phyloP scores from a whole-genome alignment of 345 rosid species.

The Salix viminalis region DNA sequence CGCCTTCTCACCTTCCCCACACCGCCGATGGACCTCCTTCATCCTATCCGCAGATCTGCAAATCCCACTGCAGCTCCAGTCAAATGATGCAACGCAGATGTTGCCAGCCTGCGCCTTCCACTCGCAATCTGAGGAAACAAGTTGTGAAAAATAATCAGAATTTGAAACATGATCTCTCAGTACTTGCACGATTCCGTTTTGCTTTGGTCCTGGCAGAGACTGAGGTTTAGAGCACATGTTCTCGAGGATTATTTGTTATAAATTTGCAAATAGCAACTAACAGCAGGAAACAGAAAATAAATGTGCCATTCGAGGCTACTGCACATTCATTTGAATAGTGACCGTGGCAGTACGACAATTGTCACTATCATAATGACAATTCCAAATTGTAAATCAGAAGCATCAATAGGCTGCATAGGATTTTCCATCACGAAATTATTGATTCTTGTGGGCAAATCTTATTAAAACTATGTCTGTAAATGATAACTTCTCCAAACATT shows the following conservation, averaged over 20 bases:
- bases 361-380: not conserved
- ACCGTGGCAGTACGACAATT: not conserved
- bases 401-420: not conserved
- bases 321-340: not conserved
- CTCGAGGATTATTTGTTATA: too few species aligned
- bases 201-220: too few species aligned
- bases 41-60: conserved; percentile 85
- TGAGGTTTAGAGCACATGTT: too few species aligned
- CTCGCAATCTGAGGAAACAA: conserved; percentile 63
- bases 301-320: too few species aligned
- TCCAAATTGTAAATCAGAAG: not conserved
- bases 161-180: too few species aligned
- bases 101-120: conserved; percentile 99
- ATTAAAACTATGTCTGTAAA: not conserved
- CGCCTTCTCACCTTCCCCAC: conserved; percentile 89
- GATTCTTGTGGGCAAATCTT: not conserved
- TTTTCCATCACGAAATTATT: not conserved
- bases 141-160: not conserved
- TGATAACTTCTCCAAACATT: conserved; percentile 13
- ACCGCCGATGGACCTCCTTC: conserved; percentile 83
- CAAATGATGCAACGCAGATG: conserved; percentile 88
- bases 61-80: conserved; percentile 97
- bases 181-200: too few species aligned
- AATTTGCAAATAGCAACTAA: too few species aligned
- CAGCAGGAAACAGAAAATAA: too few species aligned